phyloP scores from a whole-genome alignment of 2,329 filamentous ascomycete species.

The Diaporthe longicolla region DNA sequence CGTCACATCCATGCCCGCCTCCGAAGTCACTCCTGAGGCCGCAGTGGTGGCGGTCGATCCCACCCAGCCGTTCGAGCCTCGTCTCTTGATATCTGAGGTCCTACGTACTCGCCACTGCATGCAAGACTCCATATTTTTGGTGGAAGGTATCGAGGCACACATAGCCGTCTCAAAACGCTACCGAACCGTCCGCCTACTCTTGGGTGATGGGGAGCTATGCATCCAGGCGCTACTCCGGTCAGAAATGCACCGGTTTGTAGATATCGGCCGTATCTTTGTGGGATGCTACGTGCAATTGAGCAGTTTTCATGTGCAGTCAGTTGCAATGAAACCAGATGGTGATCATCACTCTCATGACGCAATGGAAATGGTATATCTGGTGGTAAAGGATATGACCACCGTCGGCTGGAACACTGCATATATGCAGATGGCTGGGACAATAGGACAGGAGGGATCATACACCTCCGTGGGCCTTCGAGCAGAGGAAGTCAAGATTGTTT shows the following conservation, averaged over 20 bases:
- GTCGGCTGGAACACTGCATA: conserved; percentile 65
- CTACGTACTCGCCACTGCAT: conserved; percentile 63
- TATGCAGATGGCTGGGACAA: conserved; percentile 46
- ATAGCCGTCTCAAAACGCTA: conserved; percentile 49
- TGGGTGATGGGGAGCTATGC: conserved; percentile 68
- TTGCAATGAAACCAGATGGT: conserved; percentile 41
- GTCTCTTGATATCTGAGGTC: conserved; percentile 63
- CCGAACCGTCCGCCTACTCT: conserved; percentile 62
- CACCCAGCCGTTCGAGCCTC: conserved; percentile 47
- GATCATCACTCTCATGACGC: conserved; percentile 14
- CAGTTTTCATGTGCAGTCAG: conserved; percentile 54
- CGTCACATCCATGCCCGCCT: conserved; percentile 29
- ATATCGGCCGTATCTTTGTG: conserved; percentile 59
- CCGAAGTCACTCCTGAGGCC: conserved; percentile 19
- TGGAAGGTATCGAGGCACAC: conserved; percentile 50
- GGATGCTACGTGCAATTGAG: conserved; percentile 66
- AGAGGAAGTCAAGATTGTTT: neutral
- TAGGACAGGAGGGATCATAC: neutral
- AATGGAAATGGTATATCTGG: conserved; percentile 58
- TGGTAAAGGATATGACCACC: conserved; percentile 60
- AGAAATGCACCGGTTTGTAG: conserved; percentile 63
- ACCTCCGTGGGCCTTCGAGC: neutral
- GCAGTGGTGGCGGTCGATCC: conserved; percentile 47
- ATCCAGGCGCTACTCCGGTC: conserved; percentile 66
- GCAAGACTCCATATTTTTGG: conserved; percentile 64